phyloP scores from a whole-genome alignment of 495 filamentous ascomycete species.

The Trichocladium uniseriatum region DNA sequence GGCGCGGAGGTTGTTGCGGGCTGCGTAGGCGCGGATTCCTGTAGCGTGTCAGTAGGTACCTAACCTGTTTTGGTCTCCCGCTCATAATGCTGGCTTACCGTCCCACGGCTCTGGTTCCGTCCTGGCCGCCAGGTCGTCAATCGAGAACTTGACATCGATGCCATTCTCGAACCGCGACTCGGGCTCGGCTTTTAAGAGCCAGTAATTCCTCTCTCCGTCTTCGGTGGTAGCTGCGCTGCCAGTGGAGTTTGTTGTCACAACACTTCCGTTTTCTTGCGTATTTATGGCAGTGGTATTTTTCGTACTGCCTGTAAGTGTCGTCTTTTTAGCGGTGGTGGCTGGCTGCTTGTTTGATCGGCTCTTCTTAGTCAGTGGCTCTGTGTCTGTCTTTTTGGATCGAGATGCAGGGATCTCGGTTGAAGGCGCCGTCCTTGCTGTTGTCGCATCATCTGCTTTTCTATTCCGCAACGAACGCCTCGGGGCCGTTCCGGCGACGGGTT shows the following conservation, averaged over 20 bases:
- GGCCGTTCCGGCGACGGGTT: slow-evolving; percentile 4
- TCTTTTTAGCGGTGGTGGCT: not conserved
- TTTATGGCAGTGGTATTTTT: not conserved
- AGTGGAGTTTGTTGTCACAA: not conserved
- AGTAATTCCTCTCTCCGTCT: slow-evolving; percentile 47
- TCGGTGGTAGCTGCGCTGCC: not conserved
- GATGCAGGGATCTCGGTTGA: not conserved
- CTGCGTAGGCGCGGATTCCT: slow-evolving; percentile 45
- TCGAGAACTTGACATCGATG: slow-evolving; percentile 83
- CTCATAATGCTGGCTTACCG: slow-evolving; percentile 37
- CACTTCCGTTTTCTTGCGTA: no score
- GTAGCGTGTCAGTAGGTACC: not conserved
- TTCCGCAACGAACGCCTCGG: slow-evolving; percentile 18
- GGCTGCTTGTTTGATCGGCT: slow-evolving; percentile 1
- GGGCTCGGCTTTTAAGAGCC: slow-evolving; percentile 95
- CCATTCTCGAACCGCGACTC: slow-evolving; percentile 78
- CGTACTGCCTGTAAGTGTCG: not conserved
- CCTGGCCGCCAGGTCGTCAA: slow-evolving; percentile 71
- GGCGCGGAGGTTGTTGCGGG: slow-evolving; percentile 75
- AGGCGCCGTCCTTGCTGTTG: not conserved
- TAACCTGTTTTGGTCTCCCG: not conserved
- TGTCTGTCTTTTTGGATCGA: not conserved
- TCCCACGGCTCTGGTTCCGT: slow-evolving; percentile 81
- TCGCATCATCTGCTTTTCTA: not conserved
- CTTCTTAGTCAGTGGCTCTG: slow-evolving; percentile 7